These are phyloP conservation scores for Astrothelium macrocarpum DNA, from an alignment of 495 filamentous ascomycete species.

Conservation along the genomic window DNA sequence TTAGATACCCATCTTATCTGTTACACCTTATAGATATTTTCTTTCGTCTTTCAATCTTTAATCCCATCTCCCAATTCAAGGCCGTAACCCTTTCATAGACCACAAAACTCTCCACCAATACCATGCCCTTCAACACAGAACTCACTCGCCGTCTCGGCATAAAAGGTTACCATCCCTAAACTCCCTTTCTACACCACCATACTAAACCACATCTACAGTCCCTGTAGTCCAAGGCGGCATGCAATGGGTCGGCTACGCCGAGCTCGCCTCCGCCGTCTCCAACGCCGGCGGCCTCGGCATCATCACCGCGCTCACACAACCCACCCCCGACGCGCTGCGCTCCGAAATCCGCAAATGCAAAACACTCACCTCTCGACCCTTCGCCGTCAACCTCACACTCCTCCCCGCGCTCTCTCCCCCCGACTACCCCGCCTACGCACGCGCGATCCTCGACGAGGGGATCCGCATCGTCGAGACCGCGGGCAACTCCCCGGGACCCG, in stretches of 20 bases:
- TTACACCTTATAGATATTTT: neutral
- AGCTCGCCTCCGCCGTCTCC: slow-evolving; percentile 85
- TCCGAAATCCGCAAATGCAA: slow-evolving; percentile 84
- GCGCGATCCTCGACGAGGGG: slow-evolving; percentile 86
- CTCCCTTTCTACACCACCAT: too few relatives aligned
- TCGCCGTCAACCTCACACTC: slow-evolving; percentile 93
- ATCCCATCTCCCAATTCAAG: neutral
- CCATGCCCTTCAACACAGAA: slow-evolving; percentile 87
- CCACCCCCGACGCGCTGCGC: slow-evolving; percentile 83
- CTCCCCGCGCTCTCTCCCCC: slow-evolving; percentile 83
- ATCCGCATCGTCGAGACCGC: slow-evolving; percentile 94
- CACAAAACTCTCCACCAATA: slow-evolving; percentile 10
- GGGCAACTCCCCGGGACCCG: slow-evolving; percentile 84
- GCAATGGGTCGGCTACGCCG: slow-evolving; percentile 87
- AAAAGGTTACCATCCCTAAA: slow-evolving; percentile 43
- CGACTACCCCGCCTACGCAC: slow-evolving; percentile 86
- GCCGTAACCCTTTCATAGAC: neutral
- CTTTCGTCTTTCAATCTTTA: neutral
- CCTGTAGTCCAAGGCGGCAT: slow-evolving; percentile 97
- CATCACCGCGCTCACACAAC: slow-evolving; percentile 87
- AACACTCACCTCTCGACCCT: slow-evolving; percentile 76
- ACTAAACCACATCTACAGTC: too few relatives aligned
- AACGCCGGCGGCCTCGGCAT: slow-evolving; percentile 93
- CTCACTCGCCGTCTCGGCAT: slow-evolving; percentile 86
- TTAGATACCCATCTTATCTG: neutral